phyloP scores from a whole-genome alignment of 345 rosid species.

The Salix viminalis region DNA sequence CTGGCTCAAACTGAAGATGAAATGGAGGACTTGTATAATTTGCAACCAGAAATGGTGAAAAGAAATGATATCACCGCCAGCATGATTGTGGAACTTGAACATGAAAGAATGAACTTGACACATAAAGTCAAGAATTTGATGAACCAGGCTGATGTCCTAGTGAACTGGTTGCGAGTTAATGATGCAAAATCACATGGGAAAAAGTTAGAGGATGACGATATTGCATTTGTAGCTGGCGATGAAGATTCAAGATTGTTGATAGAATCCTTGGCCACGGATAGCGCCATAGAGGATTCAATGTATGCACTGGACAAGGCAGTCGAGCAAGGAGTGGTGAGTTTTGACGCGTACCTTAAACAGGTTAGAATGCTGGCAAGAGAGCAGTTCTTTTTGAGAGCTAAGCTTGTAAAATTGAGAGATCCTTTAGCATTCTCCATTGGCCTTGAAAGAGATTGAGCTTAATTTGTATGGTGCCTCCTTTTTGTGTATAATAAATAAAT shows the following conservation, averaged over 20 bases:
- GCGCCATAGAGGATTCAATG: slow-evolving; percentile 57
- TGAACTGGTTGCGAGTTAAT: slow-evolving; percentile 42
- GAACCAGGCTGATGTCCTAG: slow-evolving; percentile 25
- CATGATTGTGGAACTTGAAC: slow-evolving; percentile 33
- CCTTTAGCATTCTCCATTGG: neutral
- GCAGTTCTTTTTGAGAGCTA: slow-evolving; percentile 38
- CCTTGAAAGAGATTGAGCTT: neutral
- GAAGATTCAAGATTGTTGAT: slow-evolving; percentile 24
- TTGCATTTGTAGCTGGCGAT: slow-evolving; percentile 31
- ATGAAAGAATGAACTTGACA: slow-evolving; percentile 35
- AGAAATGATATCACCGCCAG: slow-evolving; percentile 9
- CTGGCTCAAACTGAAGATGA: slow-evolving; percentile 29
- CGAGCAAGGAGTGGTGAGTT: slow-evolving; percentile 30
- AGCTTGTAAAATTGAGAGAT: slow-evolving; percentile 6
- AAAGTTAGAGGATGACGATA: slow-evolving; percentile 24
- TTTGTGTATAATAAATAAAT: no score
- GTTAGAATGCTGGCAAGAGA: slow-evolving; percentile 69
- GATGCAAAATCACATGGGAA: slow-evolving; percentile 13
- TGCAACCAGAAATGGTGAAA: slow-evolving; percentile 33
- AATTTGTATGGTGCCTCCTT: neutral
- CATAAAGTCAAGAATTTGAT: slow-evolving; percentile 18
- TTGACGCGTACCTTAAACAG: slow-evolving; percentile 48
- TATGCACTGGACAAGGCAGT: slow-evolving; percentile 48
- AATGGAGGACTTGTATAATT: slow-evolving; percentile 32
- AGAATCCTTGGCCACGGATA: slow-evolving; percentile 39